Conservation (phyloP, 345 rosid genomes). For the Dipteronia dyeriana region DNA sequence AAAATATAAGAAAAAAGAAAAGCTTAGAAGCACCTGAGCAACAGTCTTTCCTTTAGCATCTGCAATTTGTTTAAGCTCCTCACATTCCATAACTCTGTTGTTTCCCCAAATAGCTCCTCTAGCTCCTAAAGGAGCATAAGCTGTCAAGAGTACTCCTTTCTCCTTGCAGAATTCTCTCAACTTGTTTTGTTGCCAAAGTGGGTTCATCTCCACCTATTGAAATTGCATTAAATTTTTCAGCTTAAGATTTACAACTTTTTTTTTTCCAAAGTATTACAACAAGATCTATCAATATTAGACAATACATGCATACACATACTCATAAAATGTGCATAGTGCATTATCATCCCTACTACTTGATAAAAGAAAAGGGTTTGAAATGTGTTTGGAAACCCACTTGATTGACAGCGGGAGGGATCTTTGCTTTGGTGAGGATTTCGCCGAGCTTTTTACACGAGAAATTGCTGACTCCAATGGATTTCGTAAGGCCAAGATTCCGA, state of each 20-base stretch:
- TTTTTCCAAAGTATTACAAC: no score
- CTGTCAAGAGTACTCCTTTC: conserved; percentile 52
- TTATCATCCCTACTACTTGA: neutral
- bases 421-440: conserved; percentile 58
- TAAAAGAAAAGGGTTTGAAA: neutral
- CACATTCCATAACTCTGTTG: conserved; percentile 60
- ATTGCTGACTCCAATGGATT: conserved; percentile 81
- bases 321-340: no score
- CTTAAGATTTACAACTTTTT: no score
- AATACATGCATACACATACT: no score
- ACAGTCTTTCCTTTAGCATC: conserved; percentile 61
- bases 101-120: conserved; percentile 67
- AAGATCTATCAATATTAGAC: no score
- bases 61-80: conserved; percentile 67
- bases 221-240: neutral
- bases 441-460: conserved; percentile 72
- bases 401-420: conserved; percentile 72
- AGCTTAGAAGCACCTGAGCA: conserved; percentile 56
- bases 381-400: conserved; percentile 46
- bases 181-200: conserved; percentile 78
- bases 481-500: conserved; percentile 60
- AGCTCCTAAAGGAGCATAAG: conserved; percentile 69
- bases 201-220: conserved; percentile 82
- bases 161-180: conserved; percentile 58
- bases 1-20: neutral